Conservation (phyloP, 768 basidiomycete species). For the Boletus rufocinnamomeus region DNA sequence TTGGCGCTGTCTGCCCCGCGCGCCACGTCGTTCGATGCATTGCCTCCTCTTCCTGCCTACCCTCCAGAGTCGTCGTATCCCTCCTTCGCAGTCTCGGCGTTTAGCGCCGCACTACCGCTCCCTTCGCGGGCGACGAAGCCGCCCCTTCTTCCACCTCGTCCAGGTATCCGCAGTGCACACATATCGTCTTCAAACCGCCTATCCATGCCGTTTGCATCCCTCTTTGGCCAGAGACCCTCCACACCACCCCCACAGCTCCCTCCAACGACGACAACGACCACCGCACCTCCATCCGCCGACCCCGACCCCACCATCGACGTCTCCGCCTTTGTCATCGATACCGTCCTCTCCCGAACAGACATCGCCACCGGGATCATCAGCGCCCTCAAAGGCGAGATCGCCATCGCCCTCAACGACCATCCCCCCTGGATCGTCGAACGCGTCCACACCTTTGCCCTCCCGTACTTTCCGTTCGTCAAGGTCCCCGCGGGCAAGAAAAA, state of each 20-base stretch:
- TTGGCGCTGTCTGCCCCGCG: constrained; percentile 37
- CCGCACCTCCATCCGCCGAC: constrained; percentile 30
- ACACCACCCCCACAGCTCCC: constrained; percentile 34
- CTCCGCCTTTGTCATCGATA: constrained; percentile 59
- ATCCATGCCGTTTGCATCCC: constrained; percentile 73
- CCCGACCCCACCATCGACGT: constrained; percentile 50
- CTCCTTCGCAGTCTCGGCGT: constrained; percentile 44
- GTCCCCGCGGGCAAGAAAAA: constrained; percentile 35
- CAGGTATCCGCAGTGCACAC: constrained; percentile 18
- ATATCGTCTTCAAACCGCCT: constrained; percentile 47
- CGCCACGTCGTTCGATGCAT: constrained; percentile 39
- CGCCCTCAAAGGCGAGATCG: constrained; percentile 57
- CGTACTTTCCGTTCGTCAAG: constrained; percentile 59
- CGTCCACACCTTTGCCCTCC: constrained; percentile 54
- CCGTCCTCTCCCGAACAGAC: constrained; percentile 53
- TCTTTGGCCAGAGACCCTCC: constrained; percentile 57
- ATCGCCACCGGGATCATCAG: constrained; percentile 55
- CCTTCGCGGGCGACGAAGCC: constrained; percentile 49
- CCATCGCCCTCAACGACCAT: constrained; percentile 43
- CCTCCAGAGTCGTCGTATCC: constrained; percentile 48
- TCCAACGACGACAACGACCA: constrained; percentile 20
- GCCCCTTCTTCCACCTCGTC: constrained; percentile 44
- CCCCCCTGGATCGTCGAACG: constrained; percentile 63
- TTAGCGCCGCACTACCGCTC: constrained; percentile 37
- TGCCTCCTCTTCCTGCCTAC: constrained; percentile 56